Evolutionary conservation across 2,329 filamentous ascomycete genomes (phyloP), one percentile per base, ranked within the genome.

Genomic region (Botrytis sinoallii): DNA sequence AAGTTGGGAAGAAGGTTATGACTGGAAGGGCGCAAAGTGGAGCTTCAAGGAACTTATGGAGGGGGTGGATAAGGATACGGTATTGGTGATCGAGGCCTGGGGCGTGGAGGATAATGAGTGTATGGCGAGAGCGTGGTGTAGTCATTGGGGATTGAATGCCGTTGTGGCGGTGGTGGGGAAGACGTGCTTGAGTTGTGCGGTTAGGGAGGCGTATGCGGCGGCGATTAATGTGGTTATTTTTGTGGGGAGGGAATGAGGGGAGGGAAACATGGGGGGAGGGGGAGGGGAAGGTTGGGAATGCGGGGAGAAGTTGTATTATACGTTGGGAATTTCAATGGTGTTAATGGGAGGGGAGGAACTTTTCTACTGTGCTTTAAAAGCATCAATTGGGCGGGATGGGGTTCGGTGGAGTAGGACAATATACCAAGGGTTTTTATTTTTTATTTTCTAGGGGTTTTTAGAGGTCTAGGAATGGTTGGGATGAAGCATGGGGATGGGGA

Each of bases 71-170:
- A 84, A 88, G 40, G 91, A 92, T 77, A 88, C 88, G 77, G 91
- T 94, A 5, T 84, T 94, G 14, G 90, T 91, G 7, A 86, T 94
- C 22, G 91, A 94, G 82, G 90, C 91, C 0, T 90, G 92, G 80
- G 92, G 92, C 0, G 91, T 92, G 35, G 85, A 85, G 67, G 92
- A 94, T 81, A 93, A 94, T 77, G 92, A 94, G 81, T 92, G 93
- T 6, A 86, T 94, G 78, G 92, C 90, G 1, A 85, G 92, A 75
- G 91, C 92, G 10, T 94, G 92, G 92, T 94, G 92, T 80, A 88
- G 91, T 72, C 90, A 93, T 78, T 93, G 91, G 88, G 92, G 92
- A 3, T 82, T 93, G 78, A 90, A 87, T 79, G 92, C 92, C 1
- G 83, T 94, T 29, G 87, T 93, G 74, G 91, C 91, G 14, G 90